Evolutionary conservation across 441 rosid genomes (phyloP), one percentile per base, ranked within the genome.

Genomic region (Aleurites moluccanus): DNA sequence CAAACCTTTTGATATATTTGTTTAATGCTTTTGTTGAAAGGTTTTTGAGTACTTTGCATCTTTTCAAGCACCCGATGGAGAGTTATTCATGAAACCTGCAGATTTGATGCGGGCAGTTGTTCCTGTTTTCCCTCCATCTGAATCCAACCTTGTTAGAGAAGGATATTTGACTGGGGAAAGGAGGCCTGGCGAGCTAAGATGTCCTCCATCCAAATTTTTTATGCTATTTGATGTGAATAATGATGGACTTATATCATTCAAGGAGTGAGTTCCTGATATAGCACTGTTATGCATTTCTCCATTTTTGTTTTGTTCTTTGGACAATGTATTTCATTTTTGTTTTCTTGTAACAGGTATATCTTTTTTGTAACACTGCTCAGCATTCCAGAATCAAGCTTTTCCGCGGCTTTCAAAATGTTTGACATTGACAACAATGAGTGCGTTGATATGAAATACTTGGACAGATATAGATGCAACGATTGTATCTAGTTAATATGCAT

Each of bases 121-220:
- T 52, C 97, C 97, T 11, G 97, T 95, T 50, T 92, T 95, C 80
- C 97, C 99, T 80, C 97, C 99, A 28, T 91, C 97, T 3, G 97
- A 93, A 77, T 93, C 99, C n/a, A 73, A 88, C 70, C 80, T 87
- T 33, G 92, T 93, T 64, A 89, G 99, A 75, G 95, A 91, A 35
- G 99, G 99, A 57, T 95, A 84, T 84, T 84, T 95, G 87, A 79
- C 69, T 61, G 99, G 99, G 67, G 99, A 95, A 83, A 86, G 98
- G 80, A 85, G 78, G 65, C 92, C 99, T 1, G 99, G 99, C 38
- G 92, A 91, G 27, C 79, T 95, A 67, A 82, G 82, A 38, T 93
- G 98, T 72, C 71, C 77, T 74, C 91, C 98, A 67, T 95, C 97
- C 0, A 78, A 91, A 47, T 87, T 95, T 79, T 93, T 95, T 79